phyloP scores from a whole-genome alignment of 2,329 filamentous ascomycete species.

The Aspergillus sclerotialis region DNA sequence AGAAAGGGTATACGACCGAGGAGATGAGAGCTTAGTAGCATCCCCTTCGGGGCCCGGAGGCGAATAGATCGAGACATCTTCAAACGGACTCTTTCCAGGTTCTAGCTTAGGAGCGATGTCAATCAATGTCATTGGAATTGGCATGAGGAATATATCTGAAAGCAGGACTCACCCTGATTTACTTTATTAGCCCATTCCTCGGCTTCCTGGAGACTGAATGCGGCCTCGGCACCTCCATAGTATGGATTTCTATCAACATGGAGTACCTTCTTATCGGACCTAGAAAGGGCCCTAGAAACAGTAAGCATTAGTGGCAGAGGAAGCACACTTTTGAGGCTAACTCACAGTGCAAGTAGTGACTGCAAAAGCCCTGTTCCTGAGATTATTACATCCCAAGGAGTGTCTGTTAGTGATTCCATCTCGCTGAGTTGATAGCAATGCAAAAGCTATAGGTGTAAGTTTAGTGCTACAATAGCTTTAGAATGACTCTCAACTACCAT shows the following conservation, averaged over 20 bases:
- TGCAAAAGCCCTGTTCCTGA: constrained; percentile 71
- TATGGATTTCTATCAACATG: constrained; percentile 83
- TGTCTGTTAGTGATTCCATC: constrained; percentile 70
- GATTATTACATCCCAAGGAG: constrained; percentile 72
- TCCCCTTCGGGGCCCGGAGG: constrained; percentile 12
- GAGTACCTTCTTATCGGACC: constrained; percentile 83
- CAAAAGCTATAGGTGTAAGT: constrained; percentile 9
- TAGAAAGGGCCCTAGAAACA: constrained; percentile 72
- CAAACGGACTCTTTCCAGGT: constrained; percentile 28
- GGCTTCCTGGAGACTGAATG: constrained; percentile 74
- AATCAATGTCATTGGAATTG: constrained; percentile 13
- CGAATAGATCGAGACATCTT: constrained; percentile 29
- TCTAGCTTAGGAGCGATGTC: constrained; percentile 23
- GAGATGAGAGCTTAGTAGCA: constrained; percentile 32
- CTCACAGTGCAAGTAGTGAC: constrained; percentile 71
- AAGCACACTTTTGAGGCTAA: constrained; percentile 3
- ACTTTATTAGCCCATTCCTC: constrained; percentile 61
- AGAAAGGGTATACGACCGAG: constrained; percentile 74
- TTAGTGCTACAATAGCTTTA: constrained; percentile 10
- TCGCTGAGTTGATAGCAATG: constrained; percentile 6
- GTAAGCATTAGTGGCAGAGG: constrained; percentile 44
- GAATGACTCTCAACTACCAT: constrained; percentile 15
- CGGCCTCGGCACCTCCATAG: constrained; percentile 81
- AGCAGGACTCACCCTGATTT: constrained; percentile 26
- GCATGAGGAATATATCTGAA: too few relatives aligned